A percentile compares a stretch with the other conserved stretches of the same genome.
Evolutionary conservation across 345 rosid species (phyloP).

Genomic region (Rubroshorea leprosula): DNA sequence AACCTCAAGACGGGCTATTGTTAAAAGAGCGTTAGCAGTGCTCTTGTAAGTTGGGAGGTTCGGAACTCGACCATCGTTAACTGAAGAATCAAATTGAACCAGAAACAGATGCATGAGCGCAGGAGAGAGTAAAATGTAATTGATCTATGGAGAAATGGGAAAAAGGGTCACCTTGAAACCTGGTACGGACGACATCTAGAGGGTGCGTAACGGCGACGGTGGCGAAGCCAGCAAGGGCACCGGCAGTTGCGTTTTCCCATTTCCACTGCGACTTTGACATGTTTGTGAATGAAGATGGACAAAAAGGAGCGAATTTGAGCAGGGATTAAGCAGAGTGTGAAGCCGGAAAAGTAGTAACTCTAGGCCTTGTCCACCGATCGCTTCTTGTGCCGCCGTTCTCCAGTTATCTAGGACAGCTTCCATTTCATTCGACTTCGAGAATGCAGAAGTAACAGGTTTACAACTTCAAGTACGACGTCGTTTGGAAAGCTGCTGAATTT

Average conservation of each 20-base stretch:
- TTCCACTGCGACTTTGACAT: conserved; percentile 41
- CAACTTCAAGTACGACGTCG: too few species aligned
- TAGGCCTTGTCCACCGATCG: too few species aligned
- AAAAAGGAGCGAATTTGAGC: too few species aligned
- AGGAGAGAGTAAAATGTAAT: background rate
- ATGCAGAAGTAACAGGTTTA: too few species aligned
- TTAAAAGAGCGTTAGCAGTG: conserved; percentile 68
- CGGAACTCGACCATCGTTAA: conserved; percentile 65
- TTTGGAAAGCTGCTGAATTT: too few species aligned
- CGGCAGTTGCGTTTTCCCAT: conserved; percentile 88
- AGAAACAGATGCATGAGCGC: conserved; percentile 2
- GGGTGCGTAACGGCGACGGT: conserved; percentile 83
- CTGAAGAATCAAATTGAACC: conserved; percentile 28
- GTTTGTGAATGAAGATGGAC: too few species aligned
- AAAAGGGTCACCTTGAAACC: conserved; percentile 73
- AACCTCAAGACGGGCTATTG: conserved; percentile 81
- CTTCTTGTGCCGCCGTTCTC: too few species aligned
- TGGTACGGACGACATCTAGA: conserved; percentile 87
- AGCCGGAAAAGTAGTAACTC: too few species aligned
- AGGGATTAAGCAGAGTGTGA: too few species aligned
- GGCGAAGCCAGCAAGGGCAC: conserved; percentile 82
- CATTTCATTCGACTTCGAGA: too few species aligned
- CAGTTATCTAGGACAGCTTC: too few species aligned
- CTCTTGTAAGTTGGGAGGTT: conserved; percentile 70
- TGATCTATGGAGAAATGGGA: background rate